Evolutionary conservation across 2,329 filamentous ascomycete species (phyloP), one percentile per base, ranked within the genome.

Genomic region (Calonectria pauciramosa): DNA sequence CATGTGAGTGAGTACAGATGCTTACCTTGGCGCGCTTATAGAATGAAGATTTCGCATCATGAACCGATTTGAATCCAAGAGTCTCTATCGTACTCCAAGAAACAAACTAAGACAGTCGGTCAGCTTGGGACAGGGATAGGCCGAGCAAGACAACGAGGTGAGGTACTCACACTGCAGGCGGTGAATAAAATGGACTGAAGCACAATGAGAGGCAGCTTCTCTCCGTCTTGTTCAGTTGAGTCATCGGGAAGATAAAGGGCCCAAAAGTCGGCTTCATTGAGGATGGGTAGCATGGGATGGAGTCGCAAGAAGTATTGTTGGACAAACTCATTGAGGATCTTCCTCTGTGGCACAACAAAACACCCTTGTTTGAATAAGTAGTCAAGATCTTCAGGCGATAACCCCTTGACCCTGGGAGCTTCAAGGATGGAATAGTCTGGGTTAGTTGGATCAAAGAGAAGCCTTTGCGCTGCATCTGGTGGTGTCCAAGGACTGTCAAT

Each of bases 261-360:
- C 79, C 79, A 81, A 13, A 79, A 78, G 6, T 81, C 79, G 38
- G 76, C 79, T 20, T 81, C 79, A 7, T 81, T 80, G 1, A 82
- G 13, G 0, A 82, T 65, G 1, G 81, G 81, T 20, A 82, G 77
- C 77, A 82, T 79, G 2, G 81, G 81, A 51, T 82, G 81, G 0
- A 82, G 78, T n/a, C 82, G 80, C 0, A 80, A 28, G 13, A 82
- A 82, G 71, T 82, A 82, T 36, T 82, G 79, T 13, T 76, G 49
- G 13, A 82, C 34, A 34, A 82, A 82, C 36, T 82, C 80, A 49
- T 82, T 77, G 3, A 82, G 73, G 6, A 76, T 77, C 0, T 68
- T 75, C 36, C 80, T 65, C 20, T 80, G 78, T 0, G 81, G 81
- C 0, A 82, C 80, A 0, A 82, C 70, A 30, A 82, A 82, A 26